phyloP scores from a whole-genome alignment of 768 basidiomycete species.

The Paxillus ammoniavirescens region DNA sequence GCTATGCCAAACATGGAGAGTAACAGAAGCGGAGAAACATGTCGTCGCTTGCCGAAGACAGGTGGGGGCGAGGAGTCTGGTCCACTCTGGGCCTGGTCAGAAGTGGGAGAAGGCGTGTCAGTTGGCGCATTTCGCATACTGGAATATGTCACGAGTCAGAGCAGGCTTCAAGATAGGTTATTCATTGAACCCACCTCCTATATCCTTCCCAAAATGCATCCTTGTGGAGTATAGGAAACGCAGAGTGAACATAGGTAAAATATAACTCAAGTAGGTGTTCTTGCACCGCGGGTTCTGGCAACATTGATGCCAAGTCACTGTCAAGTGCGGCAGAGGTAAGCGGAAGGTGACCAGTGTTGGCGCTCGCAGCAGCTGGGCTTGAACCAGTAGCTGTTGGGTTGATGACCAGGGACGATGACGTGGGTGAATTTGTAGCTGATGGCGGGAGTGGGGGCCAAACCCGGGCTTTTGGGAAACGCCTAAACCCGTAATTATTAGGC shows the following conservation, averaged over 20 bases:
- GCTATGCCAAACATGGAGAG: constrained; percentile 85
- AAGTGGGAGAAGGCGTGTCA: constrained; percentile 33
- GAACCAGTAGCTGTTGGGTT: background rate
- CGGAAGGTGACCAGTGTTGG: constrained; percentile 8
- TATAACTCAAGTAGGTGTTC: constrained; percentile 73
- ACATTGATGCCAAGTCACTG: constrained; percentile 37
- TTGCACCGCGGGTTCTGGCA: constrained; percentile 63
- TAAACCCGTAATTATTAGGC: constrained; percentile 31
- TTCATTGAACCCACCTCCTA: constrained; percentile 32
- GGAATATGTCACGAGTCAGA: background rate
- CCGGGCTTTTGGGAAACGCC: constrained; percentile 84
- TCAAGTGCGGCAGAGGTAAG: constrained; percentile 26
- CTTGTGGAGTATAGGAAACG: constrained; percentile 77
- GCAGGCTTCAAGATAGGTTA: background rate
- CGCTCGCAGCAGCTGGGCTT: constrained; percentile 7
- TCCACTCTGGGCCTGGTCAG: constrained; percentile 15
- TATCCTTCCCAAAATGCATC: constrained; percentile 62
- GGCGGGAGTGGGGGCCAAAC: constrained; percentile 73
- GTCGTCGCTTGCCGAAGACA: constrained; percentile 41
- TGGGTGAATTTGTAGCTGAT: constrained; percentile 24
- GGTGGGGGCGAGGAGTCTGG: constrained; percentile 31
- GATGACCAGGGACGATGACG: constrained; percentile 8
- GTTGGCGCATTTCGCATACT: constrained; percentile 27
- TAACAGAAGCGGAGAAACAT: constrained; percentile 64
- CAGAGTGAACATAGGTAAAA: constrained; percentile 78